Percentiles rank a stretch among this genome's conserved stretches.
Conservation (phyloP, 768 basidiomycete species). For the Kwoniella mangroviensis region DNA sequence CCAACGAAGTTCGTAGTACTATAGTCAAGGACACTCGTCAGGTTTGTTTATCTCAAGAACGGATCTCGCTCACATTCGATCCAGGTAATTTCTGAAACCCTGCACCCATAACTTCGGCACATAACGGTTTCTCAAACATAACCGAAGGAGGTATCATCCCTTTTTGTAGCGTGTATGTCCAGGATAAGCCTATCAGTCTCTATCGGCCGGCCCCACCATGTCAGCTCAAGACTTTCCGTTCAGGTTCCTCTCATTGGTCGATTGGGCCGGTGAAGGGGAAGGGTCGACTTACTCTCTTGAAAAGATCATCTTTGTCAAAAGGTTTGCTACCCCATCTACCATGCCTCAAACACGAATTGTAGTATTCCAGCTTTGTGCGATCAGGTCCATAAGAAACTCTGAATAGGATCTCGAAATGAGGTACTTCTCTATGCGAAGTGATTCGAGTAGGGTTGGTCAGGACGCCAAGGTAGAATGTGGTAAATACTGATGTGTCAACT, state of each 20-base stretch:
- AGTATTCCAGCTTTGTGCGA: constrained; percentile 70
- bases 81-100: constrained; percentile 75
- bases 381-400: constrained; percentile 74
- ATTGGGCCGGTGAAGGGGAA: background rate
- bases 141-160: constrained; percentile 65
- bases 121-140: constrained; percentile 67
- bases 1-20: constrained; percentile 85
- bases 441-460: constrained; percentile 64
- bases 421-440: constrained; percentile 54
- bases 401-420: constrained; percentile 76
- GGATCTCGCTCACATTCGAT: constrained; percentile 62
- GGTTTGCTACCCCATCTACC: constrained; percentile 44
- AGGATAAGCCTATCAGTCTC: constrained; percentile 61
- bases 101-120: constrained; percentile 77
- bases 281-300: constrained; percentile 41
- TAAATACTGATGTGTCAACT: constrained; percentile 75
- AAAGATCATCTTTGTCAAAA: constrained; percentile 51
- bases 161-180: constrained; percentile 64
- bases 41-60: too few species aligned
- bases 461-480: constrained; percentile 79
- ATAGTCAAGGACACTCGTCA: too few species aligned
- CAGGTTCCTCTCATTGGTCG: too few species aligned
- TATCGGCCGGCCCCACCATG: background rate
- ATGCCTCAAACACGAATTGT: constrained; percentile 68
- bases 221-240: too few species aligned